These are phyloP conservation scores for Candida ulmi DNA, from an alignment of 805 yeast genomes.

Conservation along the genomic window DNA sequence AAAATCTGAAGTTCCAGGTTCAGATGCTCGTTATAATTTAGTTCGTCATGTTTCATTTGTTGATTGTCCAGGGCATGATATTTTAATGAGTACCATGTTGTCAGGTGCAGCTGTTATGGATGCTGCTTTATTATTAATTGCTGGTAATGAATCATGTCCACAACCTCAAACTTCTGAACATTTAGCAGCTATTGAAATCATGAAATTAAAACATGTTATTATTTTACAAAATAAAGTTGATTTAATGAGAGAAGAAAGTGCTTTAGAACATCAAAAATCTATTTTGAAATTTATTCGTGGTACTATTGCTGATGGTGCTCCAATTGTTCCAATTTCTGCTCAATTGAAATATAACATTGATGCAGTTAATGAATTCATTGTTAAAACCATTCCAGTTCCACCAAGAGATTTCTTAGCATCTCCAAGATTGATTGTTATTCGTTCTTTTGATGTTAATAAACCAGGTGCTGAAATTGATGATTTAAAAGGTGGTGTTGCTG, in stretches of 20 bases:
- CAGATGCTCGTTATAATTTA: constrained; percentile 82
- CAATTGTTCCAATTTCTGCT: constrained; percentile 97
- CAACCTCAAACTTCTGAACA: constrained; percentile 99
- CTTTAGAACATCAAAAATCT: constrained; percentile 91
- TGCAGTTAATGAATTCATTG: constrained; percentile 96
- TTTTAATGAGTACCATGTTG: constrained; percentile 99
- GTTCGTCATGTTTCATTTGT: constrained; percentile 97
- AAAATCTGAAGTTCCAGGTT: constrained; percentile 82
- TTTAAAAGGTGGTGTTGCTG: constrained; percentile 99
- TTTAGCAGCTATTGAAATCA: constrained; percentile 98
- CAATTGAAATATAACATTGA: constrained; percentile 98
- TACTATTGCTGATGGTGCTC: constrained; percentile 98
- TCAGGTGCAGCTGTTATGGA: constrained; percentile 99
- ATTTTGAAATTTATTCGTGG: constrained; percentile 92
- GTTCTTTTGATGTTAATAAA: constrained; percentile 97
- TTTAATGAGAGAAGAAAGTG: constrained; percentile 95
- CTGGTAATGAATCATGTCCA: constrained; percentile 99
- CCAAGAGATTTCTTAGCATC: constrained; percentile 89
- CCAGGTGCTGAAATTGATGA: constrained; percentile 98
- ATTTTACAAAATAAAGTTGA: constrained; percentile 97
- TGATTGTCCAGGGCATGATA: constrained; percentile 99
- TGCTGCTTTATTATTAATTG: constrained; percentile 92
- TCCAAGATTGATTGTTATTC: constrained; percentile 92
- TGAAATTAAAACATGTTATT: constrained; percentile 95
- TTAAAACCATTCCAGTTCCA: constrained; percentile 93